Base-by-base conservation (phyloP, 352 stramenopile species). In the Phytophthora fragariae region DNA sequence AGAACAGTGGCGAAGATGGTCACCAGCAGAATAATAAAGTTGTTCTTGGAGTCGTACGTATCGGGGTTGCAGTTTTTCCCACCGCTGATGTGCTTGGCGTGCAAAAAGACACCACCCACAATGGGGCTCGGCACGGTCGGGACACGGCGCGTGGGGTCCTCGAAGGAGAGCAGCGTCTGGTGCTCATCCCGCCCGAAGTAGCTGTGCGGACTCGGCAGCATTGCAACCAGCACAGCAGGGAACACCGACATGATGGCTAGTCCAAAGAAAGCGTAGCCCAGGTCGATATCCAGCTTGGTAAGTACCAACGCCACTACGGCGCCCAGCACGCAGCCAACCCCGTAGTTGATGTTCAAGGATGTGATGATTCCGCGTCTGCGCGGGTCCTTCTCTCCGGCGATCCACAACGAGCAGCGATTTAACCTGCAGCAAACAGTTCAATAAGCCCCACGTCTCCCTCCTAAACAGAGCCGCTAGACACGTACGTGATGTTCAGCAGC, bases 1-100 rank as follows among this genome's bases (percentile, higher is more conserved):
- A 93, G 77, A 59, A 94, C 70, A 0, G 88, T 95, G 39, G 82
- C 75, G 58, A 92, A 91, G 53, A 95, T 89, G n/a, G 86, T 95
- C 31, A 92, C 88, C 17, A 94, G 82, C 57, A 95, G 59, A 64
- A 95, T 92, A 70, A 95, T 93, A 39, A 95, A 83, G 67, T 95
- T 95, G 70, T 88, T 93, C 70, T 88, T 81, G 24, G 86, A 79
- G 74, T 95, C 86, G 80, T 94, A 95, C 41, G 83, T 92, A 70
- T 95, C 88, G 10, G 88, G 86, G 57, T 94, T 93, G 65, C 82
- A 89, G 62, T 93, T 93, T 39, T 89, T 86, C 3, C 84, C 88
- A 39, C 79, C 80, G 7, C 77, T 84, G 52, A 92, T 86, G 70
- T 95, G 85, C 62, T 92, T 88, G 15, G 89, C 85, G 59, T 93